Conservation (phyloP, 179 eudicot species). For the Nepenthes alata region DNA sequence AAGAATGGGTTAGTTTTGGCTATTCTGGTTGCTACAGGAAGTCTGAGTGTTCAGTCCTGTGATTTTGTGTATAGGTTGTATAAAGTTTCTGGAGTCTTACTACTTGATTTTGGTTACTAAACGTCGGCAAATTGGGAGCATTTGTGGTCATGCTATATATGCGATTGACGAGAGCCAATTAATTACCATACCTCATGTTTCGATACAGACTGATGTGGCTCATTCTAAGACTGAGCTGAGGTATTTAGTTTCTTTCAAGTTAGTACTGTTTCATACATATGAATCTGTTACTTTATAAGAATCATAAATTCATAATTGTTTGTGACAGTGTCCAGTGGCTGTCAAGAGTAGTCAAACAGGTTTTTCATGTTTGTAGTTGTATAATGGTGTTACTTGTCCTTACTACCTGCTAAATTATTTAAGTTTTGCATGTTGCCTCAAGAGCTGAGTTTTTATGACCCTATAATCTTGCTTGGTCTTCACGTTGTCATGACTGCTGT, state of each 20-base stretch:
- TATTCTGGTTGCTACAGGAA: background rate
- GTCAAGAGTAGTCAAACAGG: too few species aligned
- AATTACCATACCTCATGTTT: slow-evolving; percentile 72
- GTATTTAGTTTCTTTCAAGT: slow-evolving; percentile 20
- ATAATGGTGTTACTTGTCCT: too few species aligned
- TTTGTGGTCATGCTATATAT: slow-evolving; percentile 96
- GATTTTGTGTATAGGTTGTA: slow-evolving; percentile 37
- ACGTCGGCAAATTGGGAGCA: slow-evolving; percentile 74
- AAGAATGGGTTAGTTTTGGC: background rate
- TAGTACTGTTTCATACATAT: background rate
- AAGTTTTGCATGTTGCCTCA: too few species aligned
- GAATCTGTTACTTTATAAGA: background rate
- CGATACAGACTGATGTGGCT: slow-evolving; percentile 79
- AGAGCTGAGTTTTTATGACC: too few species aligned
- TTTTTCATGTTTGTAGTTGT: too few species aligned
- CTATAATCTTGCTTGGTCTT: too few species aligned
- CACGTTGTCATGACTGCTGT: too few species aligned
- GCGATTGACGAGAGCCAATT: slow-evolving; percentile 81
- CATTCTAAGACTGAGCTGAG: slow-evolving; percentile 89
- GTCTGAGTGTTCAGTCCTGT: background rate
- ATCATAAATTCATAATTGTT: background rate
- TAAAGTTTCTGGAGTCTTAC: slow-evolving; percentile 79
- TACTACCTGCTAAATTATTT: too few species aligned
- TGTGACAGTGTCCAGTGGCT: too few species aligned
- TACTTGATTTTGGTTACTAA: slow-evolving; percentile 77